Evolutionary conservation across 2,329 filamentous ascomycete species (phyloP).

Genomic region (Aspergillus carbonarius): DNA sequence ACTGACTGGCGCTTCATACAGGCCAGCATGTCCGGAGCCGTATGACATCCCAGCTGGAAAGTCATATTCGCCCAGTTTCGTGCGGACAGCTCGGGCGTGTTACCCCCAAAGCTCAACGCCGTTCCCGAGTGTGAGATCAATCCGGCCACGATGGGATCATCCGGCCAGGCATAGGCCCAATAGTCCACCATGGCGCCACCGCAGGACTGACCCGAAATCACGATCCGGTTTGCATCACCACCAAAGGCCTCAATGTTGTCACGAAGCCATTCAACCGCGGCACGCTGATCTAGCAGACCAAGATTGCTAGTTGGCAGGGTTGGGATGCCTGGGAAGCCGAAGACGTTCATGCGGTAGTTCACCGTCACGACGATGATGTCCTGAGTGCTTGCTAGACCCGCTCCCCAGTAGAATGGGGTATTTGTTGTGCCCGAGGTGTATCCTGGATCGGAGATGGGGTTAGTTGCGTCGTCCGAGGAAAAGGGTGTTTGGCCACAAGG

Average conservation of each 20-base stretch:
- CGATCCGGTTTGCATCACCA: too few relatives aligned
- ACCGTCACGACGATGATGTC: slow-evolving; percentile 45
- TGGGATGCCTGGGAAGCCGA: slow-evolving; percentile 43
- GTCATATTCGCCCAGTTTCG: slow-evolving; percentile 36
- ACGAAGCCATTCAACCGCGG: too few relatives aligned
- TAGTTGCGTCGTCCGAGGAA: not conserved
- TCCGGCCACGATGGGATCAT: too few relatives aligned
- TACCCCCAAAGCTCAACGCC: slow-evolving; percentile 47
- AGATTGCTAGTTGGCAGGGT: slow-evolving; percentile 39
- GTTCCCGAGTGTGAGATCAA: slow-evolving; percentile 34
- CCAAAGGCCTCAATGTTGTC: too few relatives aligned
- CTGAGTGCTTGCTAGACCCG: slow-evolving; percentile 36
- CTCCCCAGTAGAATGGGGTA: slow-evolving; percentile 39
- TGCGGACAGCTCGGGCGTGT: slow-evolving; percentile 33
- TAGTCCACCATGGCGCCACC: too few relatives aligned
- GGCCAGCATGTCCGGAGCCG: not conserved
- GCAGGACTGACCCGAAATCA: too few relatives aligned
- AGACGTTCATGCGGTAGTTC: slow-evolving; percentile 46
- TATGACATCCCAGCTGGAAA: slow-evolving; percentile 21
- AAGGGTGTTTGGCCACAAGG: too few relatives aligned
- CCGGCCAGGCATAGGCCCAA: too few relatives aligned
- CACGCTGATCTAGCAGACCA: slow-evolving; percentile 36
- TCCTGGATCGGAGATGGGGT: slow-evolving; percentile 21
- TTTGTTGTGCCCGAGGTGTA: slow-evolving; percentile 38
- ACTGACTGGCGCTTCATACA: slow-evolving; percentile 14